Base-by-base conservation (phyloP, 352 stramenopile genomes). In the Saprolegnia parasitica region DNA sequence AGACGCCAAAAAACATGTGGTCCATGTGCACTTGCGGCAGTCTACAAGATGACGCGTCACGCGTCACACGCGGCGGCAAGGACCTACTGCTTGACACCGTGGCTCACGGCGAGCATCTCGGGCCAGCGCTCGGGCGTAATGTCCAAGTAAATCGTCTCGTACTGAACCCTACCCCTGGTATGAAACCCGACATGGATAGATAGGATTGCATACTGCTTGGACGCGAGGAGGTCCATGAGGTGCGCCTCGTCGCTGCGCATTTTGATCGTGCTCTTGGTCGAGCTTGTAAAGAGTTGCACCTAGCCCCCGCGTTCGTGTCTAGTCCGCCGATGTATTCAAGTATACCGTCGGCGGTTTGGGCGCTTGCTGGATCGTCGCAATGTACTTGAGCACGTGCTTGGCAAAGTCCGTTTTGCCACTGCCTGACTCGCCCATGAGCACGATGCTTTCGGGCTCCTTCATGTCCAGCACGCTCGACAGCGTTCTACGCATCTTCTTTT, bases 381-480 rank as follows among this genome's bases (percentile, higher is more conserved):
- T 74, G 52, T 93, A 93, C 61, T 93, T 93, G 52, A 93, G 76
- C 46, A 93, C 47, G 24, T 93, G 81, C 65, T 93, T 93, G 11
- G 81, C 72, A 26, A 93, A 71, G 61, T 93, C 84, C 1, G 83
- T 93, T 65, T 93, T 91, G 23, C 84, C 84, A 23, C 80, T 89
- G 1, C 84, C 84, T 26, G 83, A 91, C 21, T 93, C 84, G 37
- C 84, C 84, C 20, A 75, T 77, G 37, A 93, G 49, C 35, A 88
- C 73, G 42, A 74, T 45, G 24, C 67, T 15, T 11, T 62, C 49
- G 49, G 26, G 61, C n/a, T n/a, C 18, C 32, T 62, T 32, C 50
- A 47, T 10, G 8, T 45, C 63, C 71, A 40, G 35, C 20, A 26
- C 42, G 57, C 40, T 40, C 13, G 42, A n/a, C 37, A 45, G 32